phyloP scores from a whole-genome alignment of 495 filamentous ascomycete genomes.

The Parathielavia hyrcaniae region DNA sequence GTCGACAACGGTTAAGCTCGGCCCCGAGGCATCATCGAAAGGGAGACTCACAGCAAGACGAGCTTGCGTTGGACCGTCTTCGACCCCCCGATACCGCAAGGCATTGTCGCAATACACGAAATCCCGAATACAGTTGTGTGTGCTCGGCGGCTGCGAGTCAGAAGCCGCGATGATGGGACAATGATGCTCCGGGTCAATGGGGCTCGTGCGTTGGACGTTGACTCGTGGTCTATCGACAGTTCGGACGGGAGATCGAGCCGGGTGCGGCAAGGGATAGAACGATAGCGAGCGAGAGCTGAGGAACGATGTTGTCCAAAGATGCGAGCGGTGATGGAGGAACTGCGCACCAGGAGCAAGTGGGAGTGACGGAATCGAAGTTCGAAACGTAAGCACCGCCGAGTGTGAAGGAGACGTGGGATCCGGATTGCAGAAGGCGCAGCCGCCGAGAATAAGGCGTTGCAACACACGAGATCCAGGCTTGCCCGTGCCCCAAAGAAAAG shows the following conservation, averaged over 20 bases:
- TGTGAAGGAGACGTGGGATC: background rate
- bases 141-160: background rate
- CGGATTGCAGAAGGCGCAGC: slow-evolving; percentile 1
- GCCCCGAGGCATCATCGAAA: background rate
- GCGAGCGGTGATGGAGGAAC: background rate
- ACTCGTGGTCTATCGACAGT: background rate
- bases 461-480: background rate
- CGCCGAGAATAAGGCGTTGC: background rate
- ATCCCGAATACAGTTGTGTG: background rate
- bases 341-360: background rate
- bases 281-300: background rate
- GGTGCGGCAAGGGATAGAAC: background rate
- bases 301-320: background rate
- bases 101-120: slow-evolving; percentile 40
- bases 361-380: background rate
- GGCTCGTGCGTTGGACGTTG: background rate
- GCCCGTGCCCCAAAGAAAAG: background rate
- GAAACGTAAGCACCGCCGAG: background rate
- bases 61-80: slow-evolving; percentile 94
- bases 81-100: slow-evolving; percentile 53
- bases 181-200: background rate
- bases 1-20: too few relatives aligned
- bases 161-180: background rate
- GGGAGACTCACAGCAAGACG: slow-evolving; percentile 74
- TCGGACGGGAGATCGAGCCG: background rate